Evolutionary conservation across 2,329 filamentous ascomycete species (phyloP), one percentile per base, ranked within the genome.

Genomic region (Pochonia chlamydosporia): DNA sequence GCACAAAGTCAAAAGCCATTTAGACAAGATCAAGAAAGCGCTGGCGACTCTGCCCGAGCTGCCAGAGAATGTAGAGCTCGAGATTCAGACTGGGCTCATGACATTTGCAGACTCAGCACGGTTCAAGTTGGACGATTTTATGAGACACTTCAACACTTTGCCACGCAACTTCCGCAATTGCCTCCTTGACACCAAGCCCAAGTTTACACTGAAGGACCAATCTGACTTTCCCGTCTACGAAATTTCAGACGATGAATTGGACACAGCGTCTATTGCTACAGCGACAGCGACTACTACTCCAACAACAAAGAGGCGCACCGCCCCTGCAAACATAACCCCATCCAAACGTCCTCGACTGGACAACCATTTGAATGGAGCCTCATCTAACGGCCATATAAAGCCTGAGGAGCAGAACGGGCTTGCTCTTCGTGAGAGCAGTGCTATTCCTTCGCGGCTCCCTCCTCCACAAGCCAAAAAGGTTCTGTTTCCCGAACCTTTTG

Each of bases 11-110:
- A 66, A 74, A 4, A 54, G 56, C 0, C 69, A 78, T 5, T 72
- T 86, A 0, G 51, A 63, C 0, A 60, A 70, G 0, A 79, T 90
- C 2, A 69, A 79, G 1, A 55, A 58, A 0, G 68, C 85, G 47
- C 71, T 95, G 0, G 53, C 61, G 0, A 66, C 65, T 0, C 73
- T 91, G 0, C 87, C 87, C 0, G 84, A 88, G 31, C 76, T 87
- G 0, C 84, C 85, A 0, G 65, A 70, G 0, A 87, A 89, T 37
- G 78, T 89, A 0, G 76, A 82, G n/a, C 70, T 82, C 0, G 79
- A 82, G 9, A 74, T 95, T 0, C 75, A 75, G 18, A 74, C 75
- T 2, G 78, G 80, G 10, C 61, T 92, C 0, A 69, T 71, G 11
- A 68, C 67, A 0, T 83, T 92, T 50, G 74, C 78, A 0, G 65